Evolutionary conservation across 2,329 filamentous ascomycete species (phyloP).

Genomic region (Kalaharituber pfeilii): DNA sequence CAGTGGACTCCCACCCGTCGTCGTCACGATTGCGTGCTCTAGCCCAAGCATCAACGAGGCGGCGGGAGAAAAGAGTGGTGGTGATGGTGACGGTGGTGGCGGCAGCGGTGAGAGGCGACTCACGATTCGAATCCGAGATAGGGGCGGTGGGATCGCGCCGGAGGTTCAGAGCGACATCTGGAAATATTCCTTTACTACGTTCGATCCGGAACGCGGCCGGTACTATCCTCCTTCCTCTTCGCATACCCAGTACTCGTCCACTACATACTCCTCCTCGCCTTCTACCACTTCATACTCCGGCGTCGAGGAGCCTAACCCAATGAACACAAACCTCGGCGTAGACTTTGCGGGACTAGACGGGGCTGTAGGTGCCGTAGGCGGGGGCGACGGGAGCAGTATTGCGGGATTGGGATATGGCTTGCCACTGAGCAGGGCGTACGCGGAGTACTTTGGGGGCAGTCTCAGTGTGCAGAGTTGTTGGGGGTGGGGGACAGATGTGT

Average conservation of each 20-base stretch:
- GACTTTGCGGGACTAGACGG: no score
- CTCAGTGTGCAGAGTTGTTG: constrained; percentile 89
- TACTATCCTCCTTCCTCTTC: not conserved
- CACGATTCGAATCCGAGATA: constrained; percentile 85
- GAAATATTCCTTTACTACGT: constrained; percentile 96
- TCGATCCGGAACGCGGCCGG: constrained; percentile 28
- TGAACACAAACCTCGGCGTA: not conserved
- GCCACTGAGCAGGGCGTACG: constrained; percentile 79
- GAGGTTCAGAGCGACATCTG: constrained; percentile 75
- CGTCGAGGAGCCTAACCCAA: not conserved
- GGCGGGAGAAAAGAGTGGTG: constrained; percentile 17
- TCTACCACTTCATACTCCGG: not conserved
- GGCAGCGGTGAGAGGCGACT: constrained; percentile 38
- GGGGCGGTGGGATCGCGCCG: constrained; percentile 81
- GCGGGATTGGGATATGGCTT: constrained; percentile 86
- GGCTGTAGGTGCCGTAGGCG: no score
- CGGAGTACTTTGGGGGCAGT: constrained; percentile 93
- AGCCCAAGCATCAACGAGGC: no score
- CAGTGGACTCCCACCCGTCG: constrained; percentile 44
- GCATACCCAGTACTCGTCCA: not conserved
- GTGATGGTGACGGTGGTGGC: not conserved
- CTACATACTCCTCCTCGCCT: not conserved
- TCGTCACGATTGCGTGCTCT: constrained; percentile 73
- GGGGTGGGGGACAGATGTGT: constrained; percentile 71
- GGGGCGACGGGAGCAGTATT: constrained; percentile 57